Evolutionary conservation across 345 rosid species (phyloP), one percentile per base, ranked within the genome.

Genomic region (Angophora floribunda): DNA sequence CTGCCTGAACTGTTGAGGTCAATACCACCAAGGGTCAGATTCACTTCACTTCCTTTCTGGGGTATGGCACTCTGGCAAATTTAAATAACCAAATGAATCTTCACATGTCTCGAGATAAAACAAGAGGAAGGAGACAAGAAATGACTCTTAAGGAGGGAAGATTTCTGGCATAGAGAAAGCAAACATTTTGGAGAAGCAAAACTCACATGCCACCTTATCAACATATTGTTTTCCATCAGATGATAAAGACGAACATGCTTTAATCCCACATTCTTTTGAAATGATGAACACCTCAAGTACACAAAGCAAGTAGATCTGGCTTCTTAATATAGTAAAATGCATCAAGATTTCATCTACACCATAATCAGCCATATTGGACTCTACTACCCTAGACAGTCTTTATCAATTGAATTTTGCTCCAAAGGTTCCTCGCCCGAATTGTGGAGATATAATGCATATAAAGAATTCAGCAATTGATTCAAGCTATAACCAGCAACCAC

Each of bases 1-100:
- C 99, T 98, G 98, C 99, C 99, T 97, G 99, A 96, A 95, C 94
- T 98, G 99, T 98, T 96, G 95, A 98, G 99, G 92, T 98, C 99
- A 92, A 98, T 95, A 85, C 98, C 96, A 87, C 98, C 98, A 78
- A 95, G 96, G 51, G 94, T 97, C 89, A 95, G 91, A 92, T 95
- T 95, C 67, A 93, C 95, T 94, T 95, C 98, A 93, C 92, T 88
- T 53, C 96, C 96, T 88, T 89, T 95, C 91, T 93, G 96, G 82
- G 94, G 91, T 90, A 88, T 52, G 85, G 93, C 94, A 91, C 90
- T 95, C 98, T 94, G 94, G 90, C 89, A 88, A 89, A 47, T 57
- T 63, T 79, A 88, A 51, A 45, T 78, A 13, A 85, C 85, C 21
- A 67, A 26, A 80, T 90, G 51, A 87, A 50, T 36, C 80, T 17